Conservation (phyloP, 768 basidiomycete genomes). For the Coprinopsis marcescibilis region DNA sequence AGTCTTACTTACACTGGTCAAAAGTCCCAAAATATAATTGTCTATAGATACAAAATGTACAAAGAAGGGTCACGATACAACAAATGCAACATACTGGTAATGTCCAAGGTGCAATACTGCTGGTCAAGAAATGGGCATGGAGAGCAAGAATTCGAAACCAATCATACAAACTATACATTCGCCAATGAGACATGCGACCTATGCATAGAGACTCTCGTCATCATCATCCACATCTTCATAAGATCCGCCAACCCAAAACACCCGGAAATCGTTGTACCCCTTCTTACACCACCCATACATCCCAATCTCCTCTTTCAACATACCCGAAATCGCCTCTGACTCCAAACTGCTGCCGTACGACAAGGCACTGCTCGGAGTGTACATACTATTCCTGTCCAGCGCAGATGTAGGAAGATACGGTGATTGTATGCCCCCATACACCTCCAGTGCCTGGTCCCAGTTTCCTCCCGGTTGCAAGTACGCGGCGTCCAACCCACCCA, state of each 20-base stretch:
- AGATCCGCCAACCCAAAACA: slow-evolving; percentile 77
- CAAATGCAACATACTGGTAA: too few species aligned
- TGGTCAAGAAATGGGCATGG: too few species aligned
- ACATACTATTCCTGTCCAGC: slow-evolving; percentile 40
- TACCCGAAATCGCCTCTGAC: slow-evolving; percentile 42
- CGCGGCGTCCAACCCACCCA: slow-evolving; percentile 61
- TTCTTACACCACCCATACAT: slow-evolving; percentile 77
- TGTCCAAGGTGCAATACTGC: too few species aligned
- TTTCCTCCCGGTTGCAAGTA: slow-evolving; percentile 49
- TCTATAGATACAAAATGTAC: too few species aligned
- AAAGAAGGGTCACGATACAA: too few species aligned
- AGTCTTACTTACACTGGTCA: too few species aligned
- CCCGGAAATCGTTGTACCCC: slow-evolving; percentile 68
- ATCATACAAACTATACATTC: too few species aligned
- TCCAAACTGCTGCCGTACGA: slow-evolving; percentile 51
- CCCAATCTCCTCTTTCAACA: slow-evolving; percentile 52
- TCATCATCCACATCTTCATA: slow-evolving; percentile 7
- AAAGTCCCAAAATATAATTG: too few species aligned
- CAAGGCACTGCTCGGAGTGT: slow-evolving; percentile 35
- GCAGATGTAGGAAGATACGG: too few species aligned
- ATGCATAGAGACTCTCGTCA: background rate
- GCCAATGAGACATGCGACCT: too few species aligned
- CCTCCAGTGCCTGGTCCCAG: slow-evolving; percentile 41
- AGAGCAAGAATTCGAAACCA: too few species aligned
- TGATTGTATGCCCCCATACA: slow-evolving; percentile 23